Percentiles rank a stretch among this genome's conserved stretches.
Conservation (phyloP, 2,329 filamentous ascomycete genomes). For the Penicillium sp. region DNA sequence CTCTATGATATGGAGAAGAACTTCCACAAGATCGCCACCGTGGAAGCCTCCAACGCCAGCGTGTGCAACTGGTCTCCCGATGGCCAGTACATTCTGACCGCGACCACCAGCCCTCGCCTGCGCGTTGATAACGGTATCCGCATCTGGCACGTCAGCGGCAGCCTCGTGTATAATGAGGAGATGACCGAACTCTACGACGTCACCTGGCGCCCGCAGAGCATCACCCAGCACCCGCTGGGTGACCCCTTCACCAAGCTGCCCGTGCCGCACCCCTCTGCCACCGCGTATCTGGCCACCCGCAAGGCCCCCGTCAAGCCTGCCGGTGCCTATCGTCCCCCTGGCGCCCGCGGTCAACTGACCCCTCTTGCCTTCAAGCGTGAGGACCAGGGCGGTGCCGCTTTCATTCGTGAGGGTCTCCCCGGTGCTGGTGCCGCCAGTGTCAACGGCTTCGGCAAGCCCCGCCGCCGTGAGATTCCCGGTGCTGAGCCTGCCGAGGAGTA, state of each 20-base stretch:
- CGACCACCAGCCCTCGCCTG: conserved; percentile 93
- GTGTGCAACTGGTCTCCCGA: conserved; percentile 98
- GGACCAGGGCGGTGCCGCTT: conserved; percentile 91
- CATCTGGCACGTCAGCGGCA: conserved; percentile 88
- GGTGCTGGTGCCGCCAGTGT: conserved; percentile 56
- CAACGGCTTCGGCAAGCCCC: conserved; percentile 78
- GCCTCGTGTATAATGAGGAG: conserved; percentile 92
- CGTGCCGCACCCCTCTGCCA: conserved; percentile 77
- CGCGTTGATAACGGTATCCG: conserved; percentile 96
- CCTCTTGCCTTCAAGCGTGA: conserved; percentile 96
- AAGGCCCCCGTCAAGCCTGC: conserved; percentile 96
- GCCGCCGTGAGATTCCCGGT: conserved; percentile 80
- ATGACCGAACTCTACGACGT: conserved; percentile 94
- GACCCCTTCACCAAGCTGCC: conserved; percentile 77
- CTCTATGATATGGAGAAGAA: conserved; percentile 96
- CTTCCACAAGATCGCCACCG: conserved; percentile 87
- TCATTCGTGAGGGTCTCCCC: conserved; percentile 76
- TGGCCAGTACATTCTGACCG: conserved; percentile 91
- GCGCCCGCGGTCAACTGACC: conserved; percentile 84
- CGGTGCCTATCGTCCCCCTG: conserved; percentile 94
- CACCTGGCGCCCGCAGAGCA: conserved; percentile 77
- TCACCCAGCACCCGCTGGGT: conserved; percentile 62
- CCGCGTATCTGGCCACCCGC: conserved; percentile 77
- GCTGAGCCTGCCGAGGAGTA: conserved; percentile 72
- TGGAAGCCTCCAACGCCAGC: conserved; percentile 93